A percentile compares a stretch with the other conserved stretches of the same genome.
Evolutionary conservation across 1,139 yeast genomes (phyloP).

Genomic region (Groenewaldozyma auringiensis): DNA sequence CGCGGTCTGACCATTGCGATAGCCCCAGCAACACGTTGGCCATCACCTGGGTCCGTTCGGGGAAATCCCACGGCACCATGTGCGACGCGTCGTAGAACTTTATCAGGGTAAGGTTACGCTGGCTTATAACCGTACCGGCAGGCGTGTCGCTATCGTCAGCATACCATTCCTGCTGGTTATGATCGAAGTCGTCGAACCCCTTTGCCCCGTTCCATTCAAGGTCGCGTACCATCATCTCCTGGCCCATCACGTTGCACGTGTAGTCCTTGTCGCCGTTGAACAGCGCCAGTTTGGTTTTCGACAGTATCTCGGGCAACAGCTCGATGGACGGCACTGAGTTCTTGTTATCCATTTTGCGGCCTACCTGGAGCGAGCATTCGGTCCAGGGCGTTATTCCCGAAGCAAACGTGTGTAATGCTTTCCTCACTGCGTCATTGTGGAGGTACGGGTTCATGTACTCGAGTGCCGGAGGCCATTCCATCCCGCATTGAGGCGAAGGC

Average conservation of each 20-base stretch:
- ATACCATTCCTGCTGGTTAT: conserved; percentile 19
- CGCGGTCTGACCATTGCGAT: conserved; percentile 16
- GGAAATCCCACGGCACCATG: conserved; percentile 89
- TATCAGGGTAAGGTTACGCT: conserved; percentile 70
- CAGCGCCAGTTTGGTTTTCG: conserved; percentile 52
- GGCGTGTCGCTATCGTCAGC: conserved; percentile 12
- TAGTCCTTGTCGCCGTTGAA: conserved; percentile 87
- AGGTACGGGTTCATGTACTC: conserved; percentile 54
- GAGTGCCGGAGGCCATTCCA: conserved; percentile 87
- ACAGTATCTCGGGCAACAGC: conserved; percentile 57
- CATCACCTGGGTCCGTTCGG: conserved; percentile 62
- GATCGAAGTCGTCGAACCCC: conserved; percentile 37
- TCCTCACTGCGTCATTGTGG: conserved; percentile 45
- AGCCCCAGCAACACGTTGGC: conserved; percentile 30
- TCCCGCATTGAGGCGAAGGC: conserved; percentile 78
- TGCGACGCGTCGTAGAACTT: conserved; percentile 74
- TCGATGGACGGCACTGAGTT: conserved; percentile 54
- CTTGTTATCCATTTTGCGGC: conserved; percentile 43
- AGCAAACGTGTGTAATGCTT: conserved; percentile 39
- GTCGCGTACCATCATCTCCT: conserved; percentile 54
- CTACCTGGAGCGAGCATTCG: conserved; percentile 67
- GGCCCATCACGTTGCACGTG: conserved; percentile 78
- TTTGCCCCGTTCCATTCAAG: conserved; percentile 59
- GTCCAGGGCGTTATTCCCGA: conserved; percentile 46
- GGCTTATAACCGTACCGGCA: conserved; percentile 33